Evolutionary conservation across 371 early-diverging fungal genomes (phyloP).

Genomic region (Blakeslea trispora): DNA sequence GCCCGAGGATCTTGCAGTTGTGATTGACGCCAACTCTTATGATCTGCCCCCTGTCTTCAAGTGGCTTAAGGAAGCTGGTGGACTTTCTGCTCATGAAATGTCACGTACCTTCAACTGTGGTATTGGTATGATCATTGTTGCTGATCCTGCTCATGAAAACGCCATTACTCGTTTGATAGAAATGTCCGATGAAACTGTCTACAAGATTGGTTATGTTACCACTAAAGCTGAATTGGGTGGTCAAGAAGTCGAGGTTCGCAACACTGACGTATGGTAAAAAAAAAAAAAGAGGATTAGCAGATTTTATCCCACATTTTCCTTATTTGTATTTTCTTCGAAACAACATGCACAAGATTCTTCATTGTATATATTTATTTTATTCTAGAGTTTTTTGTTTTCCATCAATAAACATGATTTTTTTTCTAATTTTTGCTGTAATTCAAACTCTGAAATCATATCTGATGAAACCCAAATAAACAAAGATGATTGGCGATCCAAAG

Average conservation of each 20-base stretch:
- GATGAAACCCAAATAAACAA: too few relatives aligned
- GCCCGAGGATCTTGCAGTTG: conserved; percentile 76
- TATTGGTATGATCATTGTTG: conserved; percentile 95
- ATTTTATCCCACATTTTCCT: too few relatives aligned
- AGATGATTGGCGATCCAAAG: background rate
- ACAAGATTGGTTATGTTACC: conserved; percentile 65
- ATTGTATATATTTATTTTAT: conserved; percentile 14
- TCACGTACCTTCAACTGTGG: conserved; percentile 98
- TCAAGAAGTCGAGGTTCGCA: conserved; percentile 60
- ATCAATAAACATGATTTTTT: background rate
- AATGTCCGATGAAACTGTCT: conserved; percentile 65
- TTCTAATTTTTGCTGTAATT: too few relatives aligned
- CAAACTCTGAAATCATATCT: too few relatives aligned
- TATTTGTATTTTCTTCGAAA: too few relatives aligned
- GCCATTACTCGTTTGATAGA: conserved; percentile 63
- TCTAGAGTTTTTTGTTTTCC: background rate
- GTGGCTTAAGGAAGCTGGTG: conserved; percentile 90
- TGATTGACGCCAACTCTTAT: conserved; percentile 81
- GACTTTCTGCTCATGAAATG: conserved; percentile 85
- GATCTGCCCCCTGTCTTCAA: conserved; percentile 89
- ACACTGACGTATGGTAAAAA: conserved; percentile 52
- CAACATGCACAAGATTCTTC: conserved; percentile 1
- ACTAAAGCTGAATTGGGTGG: conserved; percentile 54
- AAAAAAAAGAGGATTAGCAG: too few relatives aligned
- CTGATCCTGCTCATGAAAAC: conserved; percentile 62